Evolutionary conservation across 2,329 filamentous ascomycete genomes (phyloP).

Genomic region (Cytospora mali): DNA sequence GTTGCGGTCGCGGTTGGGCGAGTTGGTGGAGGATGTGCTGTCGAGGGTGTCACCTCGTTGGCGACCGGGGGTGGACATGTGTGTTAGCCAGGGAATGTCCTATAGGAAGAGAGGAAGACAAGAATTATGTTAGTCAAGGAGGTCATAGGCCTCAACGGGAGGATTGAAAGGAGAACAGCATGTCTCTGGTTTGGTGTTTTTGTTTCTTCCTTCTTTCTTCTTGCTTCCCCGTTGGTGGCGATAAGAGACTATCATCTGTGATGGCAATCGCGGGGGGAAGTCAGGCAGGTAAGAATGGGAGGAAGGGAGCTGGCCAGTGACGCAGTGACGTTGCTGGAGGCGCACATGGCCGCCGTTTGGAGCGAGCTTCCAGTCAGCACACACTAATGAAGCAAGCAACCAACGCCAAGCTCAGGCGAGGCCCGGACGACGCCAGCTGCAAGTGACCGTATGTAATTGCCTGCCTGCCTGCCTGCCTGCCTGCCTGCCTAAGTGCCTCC

Average conservation of each 20-base stretch:
- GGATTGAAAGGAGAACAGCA: neutral
- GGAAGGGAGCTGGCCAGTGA: neutral
- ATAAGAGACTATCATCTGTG: neutral
- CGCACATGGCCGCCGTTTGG: neutral
- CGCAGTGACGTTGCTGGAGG: slow-evolving; percentile 2
- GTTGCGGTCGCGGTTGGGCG: slow-evolving; percentile 47
- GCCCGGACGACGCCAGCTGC: slow-evolving; percentile 3
- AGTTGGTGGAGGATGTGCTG: slow-evolving; percentile 17
- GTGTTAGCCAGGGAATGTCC: slow-evolving; percentile 28
- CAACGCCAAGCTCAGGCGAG: slow-evolving; percentile 13
- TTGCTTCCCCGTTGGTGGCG: neutral
- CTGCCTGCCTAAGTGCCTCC: too few species aligned
- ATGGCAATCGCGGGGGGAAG: neutral
- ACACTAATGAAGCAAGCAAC: neutral
- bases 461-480: too few species aligned
- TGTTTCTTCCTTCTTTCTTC: neutral
- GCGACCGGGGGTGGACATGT: slow-evolving; percentile 29
- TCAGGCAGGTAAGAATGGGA: neutral
- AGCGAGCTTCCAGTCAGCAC: neutral
- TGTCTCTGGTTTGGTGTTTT: neutral
- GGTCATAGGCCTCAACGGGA: neutral
- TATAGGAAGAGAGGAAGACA: neutral
- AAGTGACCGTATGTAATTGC: neutral
- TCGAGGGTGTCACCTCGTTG: slow-evolving; percentile 26
- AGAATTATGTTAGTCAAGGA: slow-evolving; percentile 2